Evolutionary conservation across 805 yeast genomes (phyloP).

Genomic region (Phaffomyces antillensis): DNA sequence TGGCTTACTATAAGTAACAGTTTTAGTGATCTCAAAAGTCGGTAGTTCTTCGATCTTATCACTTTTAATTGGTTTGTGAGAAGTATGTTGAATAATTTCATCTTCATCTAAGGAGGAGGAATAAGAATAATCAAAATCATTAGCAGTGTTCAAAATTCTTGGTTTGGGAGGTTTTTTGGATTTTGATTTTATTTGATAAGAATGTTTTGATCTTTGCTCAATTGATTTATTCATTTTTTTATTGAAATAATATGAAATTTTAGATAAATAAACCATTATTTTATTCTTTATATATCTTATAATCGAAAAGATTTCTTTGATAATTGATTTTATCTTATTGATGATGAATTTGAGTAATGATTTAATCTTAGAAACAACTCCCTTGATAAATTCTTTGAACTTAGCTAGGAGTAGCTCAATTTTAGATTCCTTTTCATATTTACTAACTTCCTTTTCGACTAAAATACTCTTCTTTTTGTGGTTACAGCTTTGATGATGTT

Average conservation of each 20-base stretch:
- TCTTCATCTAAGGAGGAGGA: neutral
- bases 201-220: neutral
- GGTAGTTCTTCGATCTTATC: neutral
- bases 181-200: neutral
- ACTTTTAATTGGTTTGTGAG: neutral
- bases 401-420: neutral
- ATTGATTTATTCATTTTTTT: neutral
- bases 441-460: neutral
- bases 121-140: slow-evolving; percentile 1
- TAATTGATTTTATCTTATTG: neutral
- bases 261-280: neutral
- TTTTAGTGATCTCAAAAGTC: slow-evolving; percentile 3
- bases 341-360: neutral
- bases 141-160: neutral
- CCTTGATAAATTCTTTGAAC: neutral
- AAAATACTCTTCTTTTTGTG: neutral
- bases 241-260: slow-evolving; percentile 1
- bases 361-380: neutral
- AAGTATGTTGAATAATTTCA: neutral
- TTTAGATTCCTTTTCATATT: neutral
- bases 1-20: neutral
- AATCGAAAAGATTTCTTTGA: slow-evolving; percentile 1
- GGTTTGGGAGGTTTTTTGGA: neutral
- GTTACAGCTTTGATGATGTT: neutral
- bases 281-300: slow-evolving; percentile 1